A percentile compares a stretch with the other conserved stretches of the same genome.
Conservation (phyloP, 2,329 filamentous ascomycete species). For the Trichoderma simmonsii region DNA sequence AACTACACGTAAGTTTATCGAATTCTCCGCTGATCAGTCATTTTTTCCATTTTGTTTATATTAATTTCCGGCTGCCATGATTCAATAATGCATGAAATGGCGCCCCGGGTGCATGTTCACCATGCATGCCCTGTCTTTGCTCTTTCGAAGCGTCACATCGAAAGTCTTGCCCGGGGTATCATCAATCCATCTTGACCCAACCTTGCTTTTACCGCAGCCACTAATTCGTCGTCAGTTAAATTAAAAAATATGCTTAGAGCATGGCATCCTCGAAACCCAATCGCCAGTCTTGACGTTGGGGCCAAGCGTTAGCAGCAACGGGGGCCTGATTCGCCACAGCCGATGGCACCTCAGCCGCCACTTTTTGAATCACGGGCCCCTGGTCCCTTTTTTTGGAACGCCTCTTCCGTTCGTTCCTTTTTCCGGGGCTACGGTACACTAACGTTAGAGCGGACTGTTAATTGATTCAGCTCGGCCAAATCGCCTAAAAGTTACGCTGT, state of each 20-base stretch:
- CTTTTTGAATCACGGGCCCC: background rate
- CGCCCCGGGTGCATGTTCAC: background rate
- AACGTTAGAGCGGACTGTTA: background rate
- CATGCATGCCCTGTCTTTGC: background rate
- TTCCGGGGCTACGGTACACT: slow-evolving; percentile 2
- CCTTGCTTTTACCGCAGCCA: background rate
- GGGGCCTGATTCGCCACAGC: background rate
- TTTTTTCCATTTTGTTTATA: background rate
- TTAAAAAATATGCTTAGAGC: background rate
- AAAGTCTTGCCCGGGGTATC: background rate
- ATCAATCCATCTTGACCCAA: background rate
- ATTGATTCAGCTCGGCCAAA: background rate
- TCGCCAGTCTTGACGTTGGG: background rate
- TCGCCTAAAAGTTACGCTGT: background rate
- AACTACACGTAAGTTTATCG: background rate
- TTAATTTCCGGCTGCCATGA: slow-evolving; percentile 2
- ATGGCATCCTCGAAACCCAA: background rate
- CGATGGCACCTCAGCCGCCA: slow-evolving; percentile 9
- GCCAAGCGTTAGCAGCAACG: background rate
- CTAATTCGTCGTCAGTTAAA: background rate
- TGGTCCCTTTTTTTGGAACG: background rate
- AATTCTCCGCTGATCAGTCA: background rate
- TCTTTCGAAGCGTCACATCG: background rate
- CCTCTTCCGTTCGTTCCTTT: background rate
- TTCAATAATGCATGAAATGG: background rate